Base-by-base conservation (phyloP, 257 asterid genomes). In the Misopates orontium region DNA sequence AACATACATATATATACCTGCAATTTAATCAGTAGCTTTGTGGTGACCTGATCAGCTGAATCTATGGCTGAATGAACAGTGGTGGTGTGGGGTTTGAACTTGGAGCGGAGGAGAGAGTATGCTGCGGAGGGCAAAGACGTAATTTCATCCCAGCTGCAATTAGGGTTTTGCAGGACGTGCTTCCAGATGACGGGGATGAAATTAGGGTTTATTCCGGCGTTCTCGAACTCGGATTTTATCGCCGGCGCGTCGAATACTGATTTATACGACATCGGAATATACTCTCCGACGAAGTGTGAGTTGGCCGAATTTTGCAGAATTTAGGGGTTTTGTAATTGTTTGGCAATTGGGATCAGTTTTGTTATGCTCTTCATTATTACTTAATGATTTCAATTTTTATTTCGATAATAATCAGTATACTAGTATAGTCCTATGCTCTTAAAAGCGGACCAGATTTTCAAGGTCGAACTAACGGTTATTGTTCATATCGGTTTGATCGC, bases 141-240 rank as follows among this genome's bases (percentile, higher is more conserved):
- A 68, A 94, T 83, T 39, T 94, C 95, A 22, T 84, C 91, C 99
- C 96, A 94, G 0, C 69, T 59, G 75, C 83, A 75, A 71, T 81
- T 72, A 60, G 97, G 95, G 79, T 90, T 86, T 56, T 83, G 94
- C 72, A 90, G 32, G 42, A 73, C 71, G 65, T 79, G 88, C 88
- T 85, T 94, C 97, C 99, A 94, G 74, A 94, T 80, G 59, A 79
- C 71, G 68, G 96, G 97, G 59, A 88, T 70, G 92, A 94, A 94
- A 59, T 69, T 78, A 66, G 83, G 75, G 77, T 69, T 94, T 32
- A 94, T 52, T 19, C 94, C 91, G 62, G 87, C 87, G 5, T 62
- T 69, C 69, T 86, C 93, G 62, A 94, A 90, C 13, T 90, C 97
- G 18, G 86, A 59, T 76, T 83, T 82, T 39, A 86, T 44, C 16